Evolutionary conservation across 768 basidiomycete species (phyloP).

Genomic region (Rhizopogon vulgaris): DNA sequence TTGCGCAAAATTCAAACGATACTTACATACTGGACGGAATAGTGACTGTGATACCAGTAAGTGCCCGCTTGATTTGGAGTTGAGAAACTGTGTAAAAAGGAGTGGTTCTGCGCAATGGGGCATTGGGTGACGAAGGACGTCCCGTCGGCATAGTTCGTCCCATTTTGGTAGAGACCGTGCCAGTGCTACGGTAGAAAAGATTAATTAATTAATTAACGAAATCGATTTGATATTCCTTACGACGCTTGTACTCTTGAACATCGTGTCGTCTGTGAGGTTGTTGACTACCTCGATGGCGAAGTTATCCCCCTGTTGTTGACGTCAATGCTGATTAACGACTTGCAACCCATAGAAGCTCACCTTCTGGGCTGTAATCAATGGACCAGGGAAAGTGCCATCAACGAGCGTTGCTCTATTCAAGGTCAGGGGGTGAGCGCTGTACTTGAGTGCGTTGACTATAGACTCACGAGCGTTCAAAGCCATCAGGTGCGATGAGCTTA

Average conservation of each 20-base stretch:
- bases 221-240: slow-evolving; percentile 12
- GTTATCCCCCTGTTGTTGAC: slow-evolving; percentile 23
- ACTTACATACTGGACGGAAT: slow-evolving; percentile 21
- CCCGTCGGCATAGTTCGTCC: slow-evolving; percentile 31
- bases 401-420: slow-evolving; percentile 3
- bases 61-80: slow-evolving; percentile 32
- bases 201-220: slow-evolving; percentile 8
- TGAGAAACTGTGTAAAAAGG: slow-evolving; percentile 32
- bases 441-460: no score
- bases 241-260: slow-evolving; percentile 42
- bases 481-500: slow-evolving; percentile 40
- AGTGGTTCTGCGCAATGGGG: slow-evolving; percentile 28
- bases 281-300: slow-evolving; percentile 41
- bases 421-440: no score
- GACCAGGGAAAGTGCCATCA: slow-evolving; percentile 1
- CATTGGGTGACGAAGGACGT: slow-evolving; percentile 37
- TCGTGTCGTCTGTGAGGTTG: slow-evolving; percentile 36
- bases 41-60: slow-evolving; percentile 44
- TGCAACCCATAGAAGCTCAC: not conserved
- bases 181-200: slow-evolving; percentile 17
- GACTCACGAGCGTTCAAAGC: slow-evolving; percentile 38
- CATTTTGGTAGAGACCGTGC: slow-evolving; percentile 24
- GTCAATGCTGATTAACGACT: not conserved
- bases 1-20: not conserved
- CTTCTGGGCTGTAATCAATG: slow-evolving; percentile 1